Percentiles rank a stretch among this genome's conserved stretches.
These are phyloP conservation scores for Lachnellula arida DNA, from an alignment of 2,329 filamentous ascomycete genomes.

Conservation along the genomic window DNA sequence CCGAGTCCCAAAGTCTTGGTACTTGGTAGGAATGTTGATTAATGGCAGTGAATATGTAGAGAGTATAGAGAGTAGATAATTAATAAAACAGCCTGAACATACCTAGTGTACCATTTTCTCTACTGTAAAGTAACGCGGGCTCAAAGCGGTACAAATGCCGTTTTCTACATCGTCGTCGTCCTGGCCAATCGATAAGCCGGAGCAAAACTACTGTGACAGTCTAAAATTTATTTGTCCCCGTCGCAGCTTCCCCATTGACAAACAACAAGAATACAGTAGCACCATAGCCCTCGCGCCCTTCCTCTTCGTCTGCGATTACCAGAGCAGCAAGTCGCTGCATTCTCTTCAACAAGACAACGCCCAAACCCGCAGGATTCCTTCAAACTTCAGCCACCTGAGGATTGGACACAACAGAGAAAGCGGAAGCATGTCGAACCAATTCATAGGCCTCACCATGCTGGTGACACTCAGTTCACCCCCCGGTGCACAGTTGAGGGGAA, in stretches of 20 bases:
- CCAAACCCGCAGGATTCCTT: not conserved
- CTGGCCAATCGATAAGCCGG: slow-evolving; percentile 16
- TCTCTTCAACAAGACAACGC: not conserved
- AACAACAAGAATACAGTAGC: not conserved
- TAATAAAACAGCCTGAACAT: no score
- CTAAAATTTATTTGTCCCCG: slow-evolving; percentile 15
- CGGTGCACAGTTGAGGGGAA: slow-evolving; percentile 31
- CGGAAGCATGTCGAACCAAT: slow-evolving; percentile 29
- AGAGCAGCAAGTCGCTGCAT: not conserved
- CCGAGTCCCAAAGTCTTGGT: no score
- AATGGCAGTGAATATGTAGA: no score
- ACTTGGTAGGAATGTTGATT: no score
- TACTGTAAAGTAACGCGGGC: no score
- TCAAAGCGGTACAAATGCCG: not conserved
- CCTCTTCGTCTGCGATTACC: slow-evolving; percentile 1
- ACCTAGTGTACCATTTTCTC: no score
- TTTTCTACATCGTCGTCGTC: not conserved
- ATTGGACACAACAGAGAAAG: slow-evolving; percentile 11
- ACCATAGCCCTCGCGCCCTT: not conserved
- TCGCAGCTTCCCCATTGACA: not conserved
- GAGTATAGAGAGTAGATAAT: no score
- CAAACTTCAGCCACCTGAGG: not conserved
- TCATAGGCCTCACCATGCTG: slow-evolving; percentile 35
- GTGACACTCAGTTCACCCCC: slow-evolving; percentile 32
- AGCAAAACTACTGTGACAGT: not conserved